phyloP scores from a whole-genome alignment of 2,329 filamentous ascomycete species.

The Colletotrichum kahawae region DNA sequence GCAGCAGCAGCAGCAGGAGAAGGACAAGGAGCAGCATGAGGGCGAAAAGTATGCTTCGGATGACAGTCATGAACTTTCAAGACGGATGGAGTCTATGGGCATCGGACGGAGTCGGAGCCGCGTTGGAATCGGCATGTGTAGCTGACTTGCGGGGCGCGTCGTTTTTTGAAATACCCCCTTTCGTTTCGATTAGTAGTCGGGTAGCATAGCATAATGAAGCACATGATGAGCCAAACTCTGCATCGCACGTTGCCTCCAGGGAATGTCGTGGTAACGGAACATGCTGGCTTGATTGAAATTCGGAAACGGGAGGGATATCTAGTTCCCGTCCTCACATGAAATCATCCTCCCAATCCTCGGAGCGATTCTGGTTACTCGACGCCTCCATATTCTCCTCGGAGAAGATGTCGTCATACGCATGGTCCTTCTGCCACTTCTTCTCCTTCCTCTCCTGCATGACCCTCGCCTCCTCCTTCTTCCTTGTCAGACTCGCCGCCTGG shows the following conservation, averaged over 20 bases:
- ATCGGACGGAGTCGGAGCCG: conserved; percentile 29
- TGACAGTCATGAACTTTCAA: conserved; percentile 25
- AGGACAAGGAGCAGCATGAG: background rate
- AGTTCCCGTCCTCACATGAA: conserved; percentile 72
- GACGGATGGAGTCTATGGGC: conserved; percentile 36
- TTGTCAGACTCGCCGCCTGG: conserved; percentile 62
- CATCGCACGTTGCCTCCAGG: too few relatives aligned
- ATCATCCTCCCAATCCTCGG: conserved; percentile 82
- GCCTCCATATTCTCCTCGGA: conserved; percentile 78
- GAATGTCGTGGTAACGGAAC: too few relatives aligned
- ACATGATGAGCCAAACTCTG: background rate
- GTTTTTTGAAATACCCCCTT: conserved; percentile 16
- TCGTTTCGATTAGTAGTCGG: background rate
- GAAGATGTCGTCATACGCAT: conserved; percentile 94
- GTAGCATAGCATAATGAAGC: background rate
- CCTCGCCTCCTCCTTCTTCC: conserved; percentile 79
- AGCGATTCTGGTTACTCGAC: conserved; percentile 85
- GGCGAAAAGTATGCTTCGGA: conserved; percentile 13
- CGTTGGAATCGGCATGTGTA: conserved; percentile 22
- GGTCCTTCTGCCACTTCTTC: conserved; percentile 94
- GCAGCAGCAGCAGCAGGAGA: background rate
- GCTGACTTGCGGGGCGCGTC: conserved; percentile 17
- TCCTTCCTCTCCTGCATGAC: conserved; percentile 82
- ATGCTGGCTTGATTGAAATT: background rate
- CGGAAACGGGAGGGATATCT: background rate